A percentile compares a stretch with the other conserved stretches of the same genome.
Conservation (phyloP, 2,329 filamentous ascomycete species). For the Cladophialophora chaetospira region DNA sequence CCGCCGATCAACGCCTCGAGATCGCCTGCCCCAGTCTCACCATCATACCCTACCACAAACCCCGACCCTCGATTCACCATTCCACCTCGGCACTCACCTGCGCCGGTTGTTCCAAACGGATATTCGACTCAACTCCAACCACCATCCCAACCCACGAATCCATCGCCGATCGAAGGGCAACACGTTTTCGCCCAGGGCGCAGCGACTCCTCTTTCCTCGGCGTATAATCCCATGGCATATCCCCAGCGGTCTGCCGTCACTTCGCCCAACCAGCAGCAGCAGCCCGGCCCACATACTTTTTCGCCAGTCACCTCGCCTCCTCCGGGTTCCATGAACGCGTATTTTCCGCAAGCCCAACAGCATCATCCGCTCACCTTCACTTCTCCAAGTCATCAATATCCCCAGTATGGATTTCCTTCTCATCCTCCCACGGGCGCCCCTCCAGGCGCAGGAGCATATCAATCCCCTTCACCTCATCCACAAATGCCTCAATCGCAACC, state of each 20-base stretch:
- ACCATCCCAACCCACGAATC: slow-evolving; percentile 19
- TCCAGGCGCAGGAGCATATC: slow-evolving; percentile 35
- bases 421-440: slow-evolving; percentile 42
- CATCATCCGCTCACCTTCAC: slow-evolving; percentile 29
- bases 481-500: slow-evolving; percentile 36
- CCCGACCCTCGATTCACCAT: slow-evolving; percentile 34
- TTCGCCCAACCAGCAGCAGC: slow-evolving; percentile 25
- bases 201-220: slow-evolving; percentile 44
- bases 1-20: slow-evolving; percentile 35
- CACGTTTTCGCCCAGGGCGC: slow-evolving; percentile 40
- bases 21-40: slow-evolving; percentile 27
- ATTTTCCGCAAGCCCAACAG: slow-evolving; percentile 12
- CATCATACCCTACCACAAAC: slow-evolving; percentile 29
- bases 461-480: slow-evolving; percentile 25
- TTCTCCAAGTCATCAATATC: slow-evolving; percentile 28
- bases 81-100: slow-evolving; percentile 32
- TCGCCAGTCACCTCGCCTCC: slow-evolving; percentile 28
- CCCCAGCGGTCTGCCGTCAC: slow-evolving; percentile 34
- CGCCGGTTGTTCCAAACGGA: slow-evolving; percentile 30
- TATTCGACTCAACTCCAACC: slow-evolving; percentile 23
- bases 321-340: slow-evolving; percentile 14
- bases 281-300: slow-evolving; percentile 19
- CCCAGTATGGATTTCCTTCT: slow-evolving; percentile 19
- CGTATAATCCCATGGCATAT: slow-evolving; percentile 56
- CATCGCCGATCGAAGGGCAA: slow-evolving; percentile 27